These are phyloP conservation scores for Aaosphaeria arxii DNA, from an alignment of 2,329 filamentous ascomycete species.

Conservation along the genomic window DNA sequence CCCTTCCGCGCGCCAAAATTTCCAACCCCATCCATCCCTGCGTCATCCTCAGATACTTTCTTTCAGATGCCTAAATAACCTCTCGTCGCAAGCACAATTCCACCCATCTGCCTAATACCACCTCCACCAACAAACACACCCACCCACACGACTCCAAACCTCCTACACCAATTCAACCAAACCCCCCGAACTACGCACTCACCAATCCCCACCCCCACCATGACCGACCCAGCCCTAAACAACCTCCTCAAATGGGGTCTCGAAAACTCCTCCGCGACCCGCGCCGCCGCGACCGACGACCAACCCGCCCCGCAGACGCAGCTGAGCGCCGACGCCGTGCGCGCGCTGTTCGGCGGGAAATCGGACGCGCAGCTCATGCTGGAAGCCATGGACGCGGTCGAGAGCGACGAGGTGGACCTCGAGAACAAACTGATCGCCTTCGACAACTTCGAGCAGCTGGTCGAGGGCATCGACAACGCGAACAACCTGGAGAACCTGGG, in stretches of 20 bases:
- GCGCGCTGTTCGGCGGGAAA: constrained; percentile 74
- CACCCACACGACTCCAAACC: not conserved
- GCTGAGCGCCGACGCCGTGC: constrained; percentile 69
- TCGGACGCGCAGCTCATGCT: constrained; percentile 92
- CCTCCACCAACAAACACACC: not conserved
- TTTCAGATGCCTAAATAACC: constrained; percentile 13
- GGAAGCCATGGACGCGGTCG: constrained; percentile 73
- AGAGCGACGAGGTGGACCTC: constrained; percentile 55
- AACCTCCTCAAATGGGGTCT: constrained; percentile 77
- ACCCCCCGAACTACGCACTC: constrained; percentile 8
- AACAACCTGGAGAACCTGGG: constrained; percentile 81
- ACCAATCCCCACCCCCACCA: constrained; percentile 17
- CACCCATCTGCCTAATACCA: not conserved
- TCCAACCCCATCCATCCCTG: constrained; percentile 3
- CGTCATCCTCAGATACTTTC: constrained; percentile 13
- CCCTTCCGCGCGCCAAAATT: constrained; percentile 1
- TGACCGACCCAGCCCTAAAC: constrained; percentile 65
- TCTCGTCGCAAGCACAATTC: constrained; percentile 5
- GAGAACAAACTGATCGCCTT: constrained; percentile 4
- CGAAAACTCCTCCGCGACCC: constrained; percentile 55
- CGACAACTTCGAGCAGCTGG: constrained; percentile 5
- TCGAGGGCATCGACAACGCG: constrained; percentile 72
- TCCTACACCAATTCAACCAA: not conserved
- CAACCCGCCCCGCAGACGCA: constrained; percentile 31
- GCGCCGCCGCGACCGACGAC: constrained; percentile 29